Conservation (phyloP, 2,329 filamentous ascomycete genomes). For the Dactylellina drechsleri region DNA sequence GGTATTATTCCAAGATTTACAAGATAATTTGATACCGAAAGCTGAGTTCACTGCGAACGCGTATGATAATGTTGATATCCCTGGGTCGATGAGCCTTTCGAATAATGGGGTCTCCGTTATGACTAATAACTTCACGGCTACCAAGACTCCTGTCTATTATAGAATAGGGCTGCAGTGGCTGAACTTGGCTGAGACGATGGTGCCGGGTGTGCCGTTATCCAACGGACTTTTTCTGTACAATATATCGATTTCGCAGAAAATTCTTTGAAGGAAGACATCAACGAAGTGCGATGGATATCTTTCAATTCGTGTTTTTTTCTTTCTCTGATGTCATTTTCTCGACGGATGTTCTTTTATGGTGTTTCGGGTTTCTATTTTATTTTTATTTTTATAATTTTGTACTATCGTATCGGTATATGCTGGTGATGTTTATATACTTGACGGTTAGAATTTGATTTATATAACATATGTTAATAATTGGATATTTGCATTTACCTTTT, state of each 20-base stretch:
- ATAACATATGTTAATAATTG: too few species aligned
- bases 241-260: not conserved
- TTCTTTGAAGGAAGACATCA: too few species aligned
- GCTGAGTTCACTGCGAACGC: not conserved
- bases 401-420: too few species aligned
- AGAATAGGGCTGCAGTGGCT: constrained; percentile 1
- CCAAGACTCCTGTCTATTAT: not conserved
- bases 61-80: not conserved
- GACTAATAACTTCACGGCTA: constrained; percentile 18
- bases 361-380: too few species aligned
- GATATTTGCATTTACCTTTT: too few species aligned
- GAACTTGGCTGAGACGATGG: not conserved
- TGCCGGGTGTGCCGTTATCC: not conserved
- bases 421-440: too few species aligned
- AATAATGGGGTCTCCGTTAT: not conserved
- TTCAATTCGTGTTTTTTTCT: not conserved
- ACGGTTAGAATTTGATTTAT: too few species aligned
- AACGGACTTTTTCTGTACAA: constrained; percentile 6
- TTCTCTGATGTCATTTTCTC: not conserved
- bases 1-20: not conserved
- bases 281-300: too few species aligned
- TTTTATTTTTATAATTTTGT: too few species aligned
- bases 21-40: too few species aligned
- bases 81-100: not conserved
- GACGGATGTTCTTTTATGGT: too few species aligned